Conservation (phyloP, 192 early-diverging fungal genomes). For the Coemansia sp. region DNA sequence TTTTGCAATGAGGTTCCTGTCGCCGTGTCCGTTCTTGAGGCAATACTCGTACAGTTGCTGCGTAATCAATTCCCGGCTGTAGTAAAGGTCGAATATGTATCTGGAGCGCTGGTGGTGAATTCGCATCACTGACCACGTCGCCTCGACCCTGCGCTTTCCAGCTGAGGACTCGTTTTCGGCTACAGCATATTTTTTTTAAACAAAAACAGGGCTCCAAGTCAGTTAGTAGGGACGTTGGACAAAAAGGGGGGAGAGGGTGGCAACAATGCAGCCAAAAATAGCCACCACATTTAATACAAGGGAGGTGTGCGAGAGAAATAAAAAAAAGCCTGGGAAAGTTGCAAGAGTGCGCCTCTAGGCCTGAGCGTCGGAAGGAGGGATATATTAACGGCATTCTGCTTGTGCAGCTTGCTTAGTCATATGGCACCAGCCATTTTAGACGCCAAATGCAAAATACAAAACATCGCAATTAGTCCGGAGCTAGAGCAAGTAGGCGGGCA, state of each 20-base stretch:
- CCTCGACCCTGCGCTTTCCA: constrained; percentile 92
- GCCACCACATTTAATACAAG: not conserved
- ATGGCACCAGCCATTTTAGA: not conserved
- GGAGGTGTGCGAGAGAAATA: not conserved
- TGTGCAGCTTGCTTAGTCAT: not conserved
- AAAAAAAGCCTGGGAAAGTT: constrained; percentile 8
- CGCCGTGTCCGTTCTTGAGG: constrained; percentile 90
- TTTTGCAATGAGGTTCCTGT: constrained; percentile 94
- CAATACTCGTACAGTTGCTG: constrained; percentile 93
- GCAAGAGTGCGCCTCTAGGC: constrained; percentile 1
- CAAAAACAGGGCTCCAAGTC: not conserved
- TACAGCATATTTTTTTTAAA: constrained; percentile 36
- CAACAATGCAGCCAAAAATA: constrained; percentile 10
- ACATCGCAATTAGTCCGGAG: constrained; percentile 32
- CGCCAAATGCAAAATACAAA: constrained; percentile 7
- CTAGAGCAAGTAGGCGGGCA: not conserved
- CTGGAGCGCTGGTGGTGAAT: constrained; percentile 97
- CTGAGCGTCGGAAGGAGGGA: not conserved
- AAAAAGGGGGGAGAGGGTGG: not conserved
- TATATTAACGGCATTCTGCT: constrained; percentile 3
- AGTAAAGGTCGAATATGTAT: constrained; percentile 96
- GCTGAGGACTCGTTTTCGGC: constrained; percentile 95
- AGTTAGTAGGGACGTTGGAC: not conserved
- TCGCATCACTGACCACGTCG: constrained; percentile 92
- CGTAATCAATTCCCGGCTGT: constrained; percentile 94